These are phyloP conservation scores for Quercus lobata DNA, from an alignment of 331 rosid species.

Conservation along the genomic window DNA sequence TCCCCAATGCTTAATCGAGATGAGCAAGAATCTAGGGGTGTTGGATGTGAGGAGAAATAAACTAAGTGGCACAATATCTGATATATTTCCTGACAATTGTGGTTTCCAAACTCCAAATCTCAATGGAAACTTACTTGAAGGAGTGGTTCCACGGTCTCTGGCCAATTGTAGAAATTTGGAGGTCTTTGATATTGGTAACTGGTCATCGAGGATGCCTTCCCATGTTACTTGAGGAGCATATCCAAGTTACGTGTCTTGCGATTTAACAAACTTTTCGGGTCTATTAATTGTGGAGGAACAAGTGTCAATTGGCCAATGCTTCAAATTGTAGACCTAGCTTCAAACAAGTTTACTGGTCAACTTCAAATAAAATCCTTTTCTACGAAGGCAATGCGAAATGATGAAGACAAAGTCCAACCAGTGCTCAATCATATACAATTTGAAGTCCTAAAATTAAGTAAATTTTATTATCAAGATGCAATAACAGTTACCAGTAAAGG, in stretches of 20 bases:
- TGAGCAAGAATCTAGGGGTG: too few species aligned
- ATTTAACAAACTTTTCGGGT: constrained; percentile 36
- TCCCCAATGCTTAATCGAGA: constrained; percentile 21
- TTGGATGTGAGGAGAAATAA: too few species aligned
- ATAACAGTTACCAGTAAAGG: not conserved
- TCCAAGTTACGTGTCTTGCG: constrained; percentile 9
- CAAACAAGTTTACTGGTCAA: constrained; percentile 1
- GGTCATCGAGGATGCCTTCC: too few species aligned
- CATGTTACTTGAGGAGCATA: too few species aligned
- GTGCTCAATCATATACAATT: constrained; percentile 14
- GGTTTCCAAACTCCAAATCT: too few species aligned
- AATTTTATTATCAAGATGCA: constrained; percentile 36
- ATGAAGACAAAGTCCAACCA: not conserved
- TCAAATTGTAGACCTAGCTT: not conserved
- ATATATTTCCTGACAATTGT: too few species aligned
- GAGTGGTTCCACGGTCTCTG: too few species aligned
- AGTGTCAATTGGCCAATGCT: constrained; percentile 24
- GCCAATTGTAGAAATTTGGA: too few species aligned
- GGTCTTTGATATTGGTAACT: too few species aligned
- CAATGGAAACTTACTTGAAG: too few species aligned
- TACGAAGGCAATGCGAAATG: constrained; percentile 17
- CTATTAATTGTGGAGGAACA: constrained; percentile 24
- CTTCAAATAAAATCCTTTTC: constrained; percentile 31
- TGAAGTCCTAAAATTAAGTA: constrained; percentile 3
- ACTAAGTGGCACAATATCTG: too few species aligned